Conservation (phyloP, 1,284 basidiomycete genomes). For the Sanghuangporus weigelae region DNA sequence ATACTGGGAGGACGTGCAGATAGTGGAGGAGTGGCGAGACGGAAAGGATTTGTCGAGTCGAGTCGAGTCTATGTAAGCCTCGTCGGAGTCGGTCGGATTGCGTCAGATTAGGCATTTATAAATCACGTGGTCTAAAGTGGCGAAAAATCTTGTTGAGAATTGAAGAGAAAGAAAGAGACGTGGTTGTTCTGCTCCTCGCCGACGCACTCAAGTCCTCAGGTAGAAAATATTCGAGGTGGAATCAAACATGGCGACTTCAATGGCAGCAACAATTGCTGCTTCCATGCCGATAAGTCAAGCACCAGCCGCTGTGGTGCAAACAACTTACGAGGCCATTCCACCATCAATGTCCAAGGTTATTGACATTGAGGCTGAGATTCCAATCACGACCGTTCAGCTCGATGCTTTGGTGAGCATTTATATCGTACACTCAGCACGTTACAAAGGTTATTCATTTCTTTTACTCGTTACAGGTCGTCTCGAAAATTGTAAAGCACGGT, state of each 20-base stretch:
- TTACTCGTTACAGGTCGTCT: slow-evolving; percentile 59
- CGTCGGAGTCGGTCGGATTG: too few species aligned
- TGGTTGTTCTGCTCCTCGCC: too few species aligned
- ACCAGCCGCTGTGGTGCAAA: slow-evolving; percentile 52
- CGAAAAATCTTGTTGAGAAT: not conserved
- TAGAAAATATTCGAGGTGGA: not conserved
- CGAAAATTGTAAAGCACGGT: slow-evolving; percentile 90
- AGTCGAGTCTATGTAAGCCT: too few species aligned
- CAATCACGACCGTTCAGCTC: slow-evolving; percentile 71
- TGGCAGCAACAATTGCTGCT: slow-evolving; percentile 83
- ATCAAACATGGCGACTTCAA: slow-evolving; percentile 57
- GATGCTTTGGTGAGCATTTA: slow-evolving; percentile 64
- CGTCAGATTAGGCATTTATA: too few species aligned
- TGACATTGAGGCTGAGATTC: slow-evolving; percentile 86
- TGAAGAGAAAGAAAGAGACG: too few species aligned
- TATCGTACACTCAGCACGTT: not conserved
- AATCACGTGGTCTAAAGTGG: not conserved
- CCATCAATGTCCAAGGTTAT: slow-evolving; percentile 86
- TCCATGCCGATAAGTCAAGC: slow-evolving; percentile 65
- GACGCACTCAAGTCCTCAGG: not conserved
- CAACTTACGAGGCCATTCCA: slow-evolving; percentile 77
- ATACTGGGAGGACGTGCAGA: not conserved
- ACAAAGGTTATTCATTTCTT: too few species aligned
- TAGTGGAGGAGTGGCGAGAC: not conserved
- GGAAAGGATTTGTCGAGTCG: not conserved